phyloP scores from a whole-genome alignment of 108 stramenopile species.

The Pseudonitzschia multistriata region DNA sequence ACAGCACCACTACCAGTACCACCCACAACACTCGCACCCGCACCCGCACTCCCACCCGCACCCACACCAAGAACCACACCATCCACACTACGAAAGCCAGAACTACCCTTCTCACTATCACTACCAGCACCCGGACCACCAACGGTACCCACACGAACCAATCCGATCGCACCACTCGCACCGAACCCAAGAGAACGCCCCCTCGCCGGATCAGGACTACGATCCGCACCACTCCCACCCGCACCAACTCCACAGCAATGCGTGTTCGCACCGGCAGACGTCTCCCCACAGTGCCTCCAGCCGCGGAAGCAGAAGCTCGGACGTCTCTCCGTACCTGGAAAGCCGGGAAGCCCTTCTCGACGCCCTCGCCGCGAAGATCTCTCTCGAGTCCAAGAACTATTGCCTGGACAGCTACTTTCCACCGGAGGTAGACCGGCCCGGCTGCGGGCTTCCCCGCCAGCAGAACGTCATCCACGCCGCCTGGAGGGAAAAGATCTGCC shows the following conservation, averaged over 20 bases:
- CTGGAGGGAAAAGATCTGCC: constrained; percentile 82
- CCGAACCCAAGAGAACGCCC: not conserved
- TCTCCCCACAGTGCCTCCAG: not conserved
- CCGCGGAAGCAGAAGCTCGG: not conserved
- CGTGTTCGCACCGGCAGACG: too few species aligned
- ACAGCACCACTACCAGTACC: not conserved
- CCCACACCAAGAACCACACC: not conserved
- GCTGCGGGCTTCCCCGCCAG: not conserved
- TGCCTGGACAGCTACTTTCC: constrained; percentile 3
- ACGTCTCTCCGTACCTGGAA: not conserved
- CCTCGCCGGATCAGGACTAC: not conserved
- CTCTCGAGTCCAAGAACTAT: not conserved
- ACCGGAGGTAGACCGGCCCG: not conserved
- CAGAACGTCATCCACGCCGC: constrained; percentile 29
- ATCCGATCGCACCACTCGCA: not conserved
- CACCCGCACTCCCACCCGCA: not conserved
- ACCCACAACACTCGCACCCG: not conserved
- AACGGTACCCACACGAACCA: not conserved
- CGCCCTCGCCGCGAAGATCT: not conserved
- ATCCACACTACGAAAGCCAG: not conserved
- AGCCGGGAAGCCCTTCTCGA: not conserved
- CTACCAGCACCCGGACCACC: not conserved
- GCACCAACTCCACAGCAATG: too few species aligned
- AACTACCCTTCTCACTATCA: not conserved
- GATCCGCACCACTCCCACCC: not conserved